Conservation (phyloP, 1,139 yeast species). For the Candida sp. region DNA sequence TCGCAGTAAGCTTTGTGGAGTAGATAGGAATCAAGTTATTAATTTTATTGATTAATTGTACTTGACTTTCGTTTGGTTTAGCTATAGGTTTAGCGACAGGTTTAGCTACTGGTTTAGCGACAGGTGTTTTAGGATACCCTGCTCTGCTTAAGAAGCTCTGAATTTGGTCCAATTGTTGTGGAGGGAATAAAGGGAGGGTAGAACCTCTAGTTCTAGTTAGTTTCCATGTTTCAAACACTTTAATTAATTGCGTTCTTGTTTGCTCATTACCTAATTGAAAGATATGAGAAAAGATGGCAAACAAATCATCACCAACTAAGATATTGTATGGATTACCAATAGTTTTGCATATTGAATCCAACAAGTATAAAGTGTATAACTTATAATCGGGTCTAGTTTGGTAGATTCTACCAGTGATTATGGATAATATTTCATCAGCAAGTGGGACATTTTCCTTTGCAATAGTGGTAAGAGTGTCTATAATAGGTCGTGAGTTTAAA, state of each 20-base stretch:
- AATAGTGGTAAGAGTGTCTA: slow-evolving; percentile 77
- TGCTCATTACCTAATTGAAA: slow-evolving; percentile 73
- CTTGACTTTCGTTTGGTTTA: slow-evolving; percentile 10
- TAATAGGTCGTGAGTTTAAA: slow-evolving; percentile 86
- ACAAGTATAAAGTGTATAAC: slow-evolving; percentile 73
- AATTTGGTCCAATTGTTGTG: slow-evolving; percentile 65
- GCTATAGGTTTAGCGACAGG: slow-evolving; percentile 1
- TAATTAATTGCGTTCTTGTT: slow-evolving; percentile 67
- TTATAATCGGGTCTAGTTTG: slow-evolving; percentile 71
- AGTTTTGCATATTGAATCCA: slow-evolving; percentile 92
- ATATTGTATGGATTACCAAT: slow-evolving; percentile 87
- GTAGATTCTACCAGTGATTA: slow-evolving; percentile 61
- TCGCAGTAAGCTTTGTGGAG: slow-evolving; percentile 25
- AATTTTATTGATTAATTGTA: slow-evolving; percentile 41
- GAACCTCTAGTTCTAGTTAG: slow-evolving; percentile 49
- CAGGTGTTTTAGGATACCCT: slow-evolving; percentile 15
- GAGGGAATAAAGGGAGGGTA: slow-evolving; percentile 69
- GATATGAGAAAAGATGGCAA: slow-evolving; percentile 68
- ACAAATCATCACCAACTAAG: slow-evolving; percentile 64
- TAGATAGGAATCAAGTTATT: slow-evolving; percentile 39
- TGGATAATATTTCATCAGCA: slow-evolving; percentile 75
- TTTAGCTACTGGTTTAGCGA: slow-evolving; percentile 2
- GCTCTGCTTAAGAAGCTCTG: slow-evolving; percentile 65
- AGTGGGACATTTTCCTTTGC: slow-evolving; percentile 80
- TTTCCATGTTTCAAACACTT: slow-evolving; percentile 88